Evolutionary conservation across 1,284 basidiomycete species (phyloP).

Genomic region (Mycosarcoma maydis): DNA sequence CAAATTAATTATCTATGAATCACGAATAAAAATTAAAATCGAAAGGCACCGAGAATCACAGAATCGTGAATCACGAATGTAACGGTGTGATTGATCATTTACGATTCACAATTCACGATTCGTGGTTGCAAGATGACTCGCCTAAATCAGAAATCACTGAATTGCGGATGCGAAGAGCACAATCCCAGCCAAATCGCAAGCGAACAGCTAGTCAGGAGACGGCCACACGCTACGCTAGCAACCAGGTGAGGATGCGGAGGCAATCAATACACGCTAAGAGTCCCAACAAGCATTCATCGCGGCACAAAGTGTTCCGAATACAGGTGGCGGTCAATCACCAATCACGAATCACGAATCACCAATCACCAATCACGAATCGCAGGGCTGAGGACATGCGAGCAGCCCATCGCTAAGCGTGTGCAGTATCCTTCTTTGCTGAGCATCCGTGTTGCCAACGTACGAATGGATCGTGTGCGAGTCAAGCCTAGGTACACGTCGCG

Average conservation of each 20-base stretch:
- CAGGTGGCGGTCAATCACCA: background rate
- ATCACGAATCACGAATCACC: too few species aligned
- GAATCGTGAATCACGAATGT: too few species aligned
- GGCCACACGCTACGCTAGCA: background rate
- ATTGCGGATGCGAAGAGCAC: background rate
- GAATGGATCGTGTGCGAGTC: background rate
- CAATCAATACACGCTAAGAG: background rate
- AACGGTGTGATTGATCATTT: too few species aligned
- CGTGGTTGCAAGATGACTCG: background rate
- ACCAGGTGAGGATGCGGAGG: background rate
- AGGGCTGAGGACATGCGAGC: background rate
- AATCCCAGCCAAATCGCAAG: background rate
- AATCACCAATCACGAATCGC: background rate
- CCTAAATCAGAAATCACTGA: background rate
- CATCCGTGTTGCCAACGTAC: background rate
- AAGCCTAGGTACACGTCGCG: too few species aligned
- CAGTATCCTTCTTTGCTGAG: too few species aligned
- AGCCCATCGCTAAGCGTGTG: too few species aligned
- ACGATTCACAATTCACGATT: too few species aligned
- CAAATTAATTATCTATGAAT: too few species aligned
- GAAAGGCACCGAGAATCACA: too few species aligned
- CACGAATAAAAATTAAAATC: too few species aligned
- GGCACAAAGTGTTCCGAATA: constrained; percentile 10
- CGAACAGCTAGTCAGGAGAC: background rate
- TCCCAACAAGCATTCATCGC: background rate